Evolutionary conservation across 768 basidiomycete genomes (phyloP), one percentile per base, ranked within the genome.

Genomic region (Suillus ampliporus): DNA sequence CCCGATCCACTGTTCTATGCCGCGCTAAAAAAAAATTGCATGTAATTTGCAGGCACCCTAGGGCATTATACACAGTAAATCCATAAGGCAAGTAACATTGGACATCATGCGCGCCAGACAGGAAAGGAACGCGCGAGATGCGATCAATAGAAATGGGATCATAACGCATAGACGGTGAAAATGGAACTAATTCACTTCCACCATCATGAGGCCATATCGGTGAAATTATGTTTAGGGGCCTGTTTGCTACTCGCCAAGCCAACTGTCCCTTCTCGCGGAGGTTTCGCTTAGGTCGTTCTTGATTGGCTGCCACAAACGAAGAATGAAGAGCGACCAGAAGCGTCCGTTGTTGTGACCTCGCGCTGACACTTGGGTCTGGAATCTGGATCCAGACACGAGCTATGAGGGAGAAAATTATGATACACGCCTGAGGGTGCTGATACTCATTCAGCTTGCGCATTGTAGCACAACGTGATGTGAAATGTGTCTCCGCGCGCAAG

Each of bases 71-170:
- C 26, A 56, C 37, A 56, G 53, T 56, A 56, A 40, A 56, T 56
- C 37, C 54, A 56, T 56, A 56, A 56, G 54, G 54, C 54, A 56
- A 56, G 23, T 21, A 37, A n/a, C 54, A 56, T 26, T 21, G n/a
- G 31, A 34, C 52, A 23, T 47, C 31, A 19, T 19, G 50, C 50
- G 31, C 31, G 31, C 31, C 31, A 31, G 31, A 31, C 50, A 51
- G 50, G 31, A 23, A 56, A 41, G 38, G 40, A 56, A 54, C 5
- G 38, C 54, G 5, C 54, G 23, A 26, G 37, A 56, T 56, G 38
- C 19, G 38, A 56, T 56, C 38, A 38, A 54, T 54, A 10, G 5
- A 11, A 40, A 40, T 56, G 23, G 19, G 43, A 44, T 44, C 38
- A 41, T 56, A 38, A 40, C 17, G 38, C 40, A 17, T 40, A 15